Percentiles rank a stretch among this genome's conserved stretches.
phyloP scores from a whole-genome alignment of 495 filamentous ascomycete genomes.

The Lasiosphaeria miniovina region DNA sequence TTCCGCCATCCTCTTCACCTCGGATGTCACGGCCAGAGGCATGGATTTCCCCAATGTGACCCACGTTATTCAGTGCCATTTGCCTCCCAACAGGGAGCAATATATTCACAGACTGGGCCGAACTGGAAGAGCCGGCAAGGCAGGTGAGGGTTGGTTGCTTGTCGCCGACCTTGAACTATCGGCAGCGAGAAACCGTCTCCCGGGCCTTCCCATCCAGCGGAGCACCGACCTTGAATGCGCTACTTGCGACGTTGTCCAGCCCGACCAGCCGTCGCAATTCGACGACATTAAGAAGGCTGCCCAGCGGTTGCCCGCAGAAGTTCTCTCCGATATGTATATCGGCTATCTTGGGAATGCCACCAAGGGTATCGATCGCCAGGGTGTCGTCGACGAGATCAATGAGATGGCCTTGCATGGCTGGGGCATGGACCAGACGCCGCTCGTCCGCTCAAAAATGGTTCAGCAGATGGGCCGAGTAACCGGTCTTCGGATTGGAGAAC shows the following conservation, averaged over 20 bases:
- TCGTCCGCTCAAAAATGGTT: constrained; percentile 40
- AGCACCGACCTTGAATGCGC: constrained; percentile 42
- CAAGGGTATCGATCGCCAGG: constrained; percentile 34
- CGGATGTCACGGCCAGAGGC: constrained; percentile 91
- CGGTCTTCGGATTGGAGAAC: constrained; percentile 41
- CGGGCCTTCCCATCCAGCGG: constrained; percentile 61
- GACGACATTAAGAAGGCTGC: constrained; percentile 34
- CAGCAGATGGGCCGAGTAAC: constrained; percentile 40
- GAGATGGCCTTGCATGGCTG: constrained; percentile 58
- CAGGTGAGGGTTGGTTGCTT: constrained; percentile 78
- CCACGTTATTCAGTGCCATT: constrained; percentile 80
- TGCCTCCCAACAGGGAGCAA: constrained; percentile 67
- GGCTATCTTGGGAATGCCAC: constrained; percentile 48
- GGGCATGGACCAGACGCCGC: constrained; percentile 58
- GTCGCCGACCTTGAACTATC: constrained; percentile 57
- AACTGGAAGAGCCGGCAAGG: constrained; percentile 65
- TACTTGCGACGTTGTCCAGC: constrained; percentile 50
- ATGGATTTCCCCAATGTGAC: constrained; percentile 97
- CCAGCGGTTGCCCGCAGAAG: constrained; percentile 26
- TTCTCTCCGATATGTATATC: constrained; percentile 39
- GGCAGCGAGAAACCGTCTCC: constrained; percentile 49
- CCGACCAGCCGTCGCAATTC: constrained; percentile 37
- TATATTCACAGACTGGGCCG: constrained; percentile 90
- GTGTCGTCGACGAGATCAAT: constrained; percentile 57
- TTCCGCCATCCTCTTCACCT: constrained; percentile 78